Base-by-base conservation (phyloP, 163 green algal genomes). In the Volvox carteri region DNA sequence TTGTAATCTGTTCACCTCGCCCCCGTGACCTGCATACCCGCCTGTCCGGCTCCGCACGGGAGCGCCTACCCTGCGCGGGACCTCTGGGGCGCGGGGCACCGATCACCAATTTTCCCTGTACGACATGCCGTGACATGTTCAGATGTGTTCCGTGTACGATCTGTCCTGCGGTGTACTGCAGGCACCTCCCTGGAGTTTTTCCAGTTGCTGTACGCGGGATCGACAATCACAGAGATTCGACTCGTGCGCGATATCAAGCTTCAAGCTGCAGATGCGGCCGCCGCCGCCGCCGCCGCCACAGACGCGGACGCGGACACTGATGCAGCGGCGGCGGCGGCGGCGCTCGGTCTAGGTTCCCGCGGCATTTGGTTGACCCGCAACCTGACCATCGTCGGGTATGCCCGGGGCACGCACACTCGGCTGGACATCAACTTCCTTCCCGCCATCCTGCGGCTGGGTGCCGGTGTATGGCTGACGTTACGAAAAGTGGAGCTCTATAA, bases 141-240 rank as follows among this genome's bases (percentile, higher is more conserved):
- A n/a, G n/a, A n/a, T n/a, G n/a, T n/a, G n/a, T n/a, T n/a, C n/a
- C n/a, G n/a, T n/a, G n/a, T n/a, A n/a, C n/a, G n/a, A n/a, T n/a
- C n/a, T n/a, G n/a, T n/a, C n/a, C n/a, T n/a, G n/a, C 42, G 28
- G 54, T 65, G 7, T 79, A 41, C 35, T 5, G 44, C 79, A 87
- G 79, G 42, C 30, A 87, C 79, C 42, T 65, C 62, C 30, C 18
- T 14, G 35, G 62, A 87, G n/a, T 78, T 87, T 65, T 78, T 87
- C 30, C 62, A 21, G 42, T 46, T 87, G 42, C 41, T 87, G 30
- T 87, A 86, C 42, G 18, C 44, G 39, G 44, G n/a, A 28, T 60
- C 78, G 23, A 42, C 37, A n/a, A 37, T 87, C 14, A 68, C 60
- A 16, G 44, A 68, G n/a, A 78, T 87, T 6, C 79, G 60, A 7